These are phyloP conservation scores for Cladosporium velox DNA, from an alignment of 2,329 filamentous ascomycete species.

Conservation along the genomic window DNA sequence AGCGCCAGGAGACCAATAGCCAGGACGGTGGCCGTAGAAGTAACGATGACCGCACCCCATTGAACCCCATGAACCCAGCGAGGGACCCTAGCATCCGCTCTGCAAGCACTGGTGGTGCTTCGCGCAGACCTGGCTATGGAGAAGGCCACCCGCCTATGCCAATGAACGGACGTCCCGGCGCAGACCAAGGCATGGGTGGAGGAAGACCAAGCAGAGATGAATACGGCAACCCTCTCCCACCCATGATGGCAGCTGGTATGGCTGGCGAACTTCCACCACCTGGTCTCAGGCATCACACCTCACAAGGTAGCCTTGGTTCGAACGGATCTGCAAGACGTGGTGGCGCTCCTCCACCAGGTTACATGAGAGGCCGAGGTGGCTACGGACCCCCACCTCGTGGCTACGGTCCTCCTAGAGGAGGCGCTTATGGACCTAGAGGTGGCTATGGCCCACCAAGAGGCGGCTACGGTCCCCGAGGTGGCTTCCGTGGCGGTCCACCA, in stretches of 20 bases:
- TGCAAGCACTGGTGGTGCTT: constrained; percentile 39
- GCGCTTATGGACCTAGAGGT: constrained; percentile 56
- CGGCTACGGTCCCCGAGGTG: constrained; percentile 44
- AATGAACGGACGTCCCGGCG: constrained; percentile 28
- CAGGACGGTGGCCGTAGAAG: constrained; percentile 40
- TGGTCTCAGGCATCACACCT: constrained; percentile 50
- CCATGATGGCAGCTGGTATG: constrained; percentile 29
- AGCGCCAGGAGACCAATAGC: constrained; percentile 56
- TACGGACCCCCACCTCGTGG: constrained; percentile 33
- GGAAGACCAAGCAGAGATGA: constrained; percentile 55
- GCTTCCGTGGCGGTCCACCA: constrained; percentile 44
- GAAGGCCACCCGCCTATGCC: constrained; percentile 44
- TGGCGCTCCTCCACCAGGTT: constrained; percentile 15
- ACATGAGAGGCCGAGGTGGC: constrained; percentile 33
- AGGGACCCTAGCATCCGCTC: constrained; percentile 60
- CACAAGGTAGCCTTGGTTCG: constrained; percentile 49
- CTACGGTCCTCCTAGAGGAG: constrained; percentile 31
- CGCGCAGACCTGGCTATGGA: constrained; percentile 35
- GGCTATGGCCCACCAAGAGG: constrained; percentile 50
- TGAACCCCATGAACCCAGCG: constrained; percentile 54
- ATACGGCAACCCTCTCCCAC: constrained; percentile 61
- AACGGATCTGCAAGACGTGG: constrained; percentile 37
- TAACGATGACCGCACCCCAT: constrained; percentile 70
- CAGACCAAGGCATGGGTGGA: constrained; percentile 22
- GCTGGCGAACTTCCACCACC: constrained; percentile 43